Evolutionary conservation across 1,284 basidiomycete species (phyloP), one percentile per base, ranked within the genome.

Genomic region (Melampsora occidentalis): DNA sequence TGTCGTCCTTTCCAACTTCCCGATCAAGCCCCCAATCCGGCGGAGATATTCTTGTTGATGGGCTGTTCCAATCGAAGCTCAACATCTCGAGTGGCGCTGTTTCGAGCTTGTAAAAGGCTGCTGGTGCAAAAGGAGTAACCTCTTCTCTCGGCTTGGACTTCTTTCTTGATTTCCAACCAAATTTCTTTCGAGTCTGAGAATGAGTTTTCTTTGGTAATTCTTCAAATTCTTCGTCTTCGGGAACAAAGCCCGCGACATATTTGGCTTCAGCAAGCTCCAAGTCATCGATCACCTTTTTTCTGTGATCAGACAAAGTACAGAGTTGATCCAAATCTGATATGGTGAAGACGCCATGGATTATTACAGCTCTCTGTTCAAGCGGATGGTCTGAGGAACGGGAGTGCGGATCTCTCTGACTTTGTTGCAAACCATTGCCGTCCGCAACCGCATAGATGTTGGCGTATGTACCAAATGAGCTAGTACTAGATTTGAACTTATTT

Each of bases 271-370:
- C 42, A 18, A 72, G 46, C 48, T 72, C 70, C 53, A 72, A 62
- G 0, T 72, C 46, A 49, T 72, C 28, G 18, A 72, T 28, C 4
- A 72, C 62, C 35, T 63, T 49, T 22, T 59, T 72, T 20, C 70
- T 48, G n/a, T 53, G 39, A 42, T 65, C 46, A n/a, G 70, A 46
- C 25, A 72, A 28, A 51, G 46, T 61, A 22, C 62, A 51, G 7
- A 72, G 59, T 49, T 46, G 39, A 20, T 72, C 49, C 1, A 72
- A 48, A 20, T 31, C 42, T 6, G 70, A 72, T 3, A 72, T 65
- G 28, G 62, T 72, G 62, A 72, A 72, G 49, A 72, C 62, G 22
- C 48, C 62, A 31, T 72, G 61, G 10, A 72, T 72, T 42, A 72
- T 72, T 28, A 72, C 35, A 22, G 51, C 57, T 57, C 69, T 71